These are phyloP conservation scores for Lentithecium fluviatile DNA, from an alignment of 495 filamentous ascomycete genomes.

Conservation along the genomic window DNA sequence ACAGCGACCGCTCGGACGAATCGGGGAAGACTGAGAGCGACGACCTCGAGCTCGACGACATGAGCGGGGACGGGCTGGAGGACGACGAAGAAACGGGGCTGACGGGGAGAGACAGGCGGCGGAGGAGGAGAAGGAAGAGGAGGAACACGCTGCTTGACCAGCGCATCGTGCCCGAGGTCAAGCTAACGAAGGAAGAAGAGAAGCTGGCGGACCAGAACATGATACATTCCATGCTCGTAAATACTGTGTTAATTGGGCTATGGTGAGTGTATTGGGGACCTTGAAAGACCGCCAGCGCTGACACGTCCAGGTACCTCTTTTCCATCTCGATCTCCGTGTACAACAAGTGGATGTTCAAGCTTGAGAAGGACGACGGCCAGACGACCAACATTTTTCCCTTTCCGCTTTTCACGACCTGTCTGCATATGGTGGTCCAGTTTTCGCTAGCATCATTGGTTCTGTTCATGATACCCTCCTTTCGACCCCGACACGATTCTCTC, in stretches of 20 bases:
- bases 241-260: constrained; percentile 72
- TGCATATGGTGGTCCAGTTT: constrained; percentile 98
- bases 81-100: constrained; percentile 90
- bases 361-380: constrained; percentile 52
- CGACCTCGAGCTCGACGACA: constrained; percentile 57
- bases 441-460: constrained; percentile 74
- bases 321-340: constrained; percentile 95
- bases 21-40: constrained; percentile 33
- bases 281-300: neutral
- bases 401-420: constrained; percentile 90
- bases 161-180: constrained; percentile 57
- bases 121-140: constrained; percentile 62
- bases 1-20: constrained; percentile 30
- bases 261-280: constrained; percentile 57
- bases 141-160: constrained; percentile 72
- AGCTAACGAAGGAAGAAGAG: constrained; percentile 62
- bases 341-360: constrained; percentile 99
- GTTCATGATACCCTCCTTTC: constrained; percentile 77
- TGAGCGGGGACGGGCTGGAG: constrained; percentile 68
- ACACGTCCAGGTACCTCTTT: constrained; percentile 62
- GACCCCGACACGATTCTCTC: constrained; percentile 59
- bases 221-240: constrained; percentile 64
- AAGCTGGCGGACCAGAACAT: constrained; percentile 70
- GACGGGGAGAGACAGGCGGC: constrained; percentile 66
- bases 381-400: constrained; percentile 69